Percentiles rank a stretch among this genome's conserved stretches.
These are phyloP conservation scores for Gloeophyllum trabeum DNA, from an alignment of 768 basidiomycete genomes.

Conservation along the genomic window DNA sequence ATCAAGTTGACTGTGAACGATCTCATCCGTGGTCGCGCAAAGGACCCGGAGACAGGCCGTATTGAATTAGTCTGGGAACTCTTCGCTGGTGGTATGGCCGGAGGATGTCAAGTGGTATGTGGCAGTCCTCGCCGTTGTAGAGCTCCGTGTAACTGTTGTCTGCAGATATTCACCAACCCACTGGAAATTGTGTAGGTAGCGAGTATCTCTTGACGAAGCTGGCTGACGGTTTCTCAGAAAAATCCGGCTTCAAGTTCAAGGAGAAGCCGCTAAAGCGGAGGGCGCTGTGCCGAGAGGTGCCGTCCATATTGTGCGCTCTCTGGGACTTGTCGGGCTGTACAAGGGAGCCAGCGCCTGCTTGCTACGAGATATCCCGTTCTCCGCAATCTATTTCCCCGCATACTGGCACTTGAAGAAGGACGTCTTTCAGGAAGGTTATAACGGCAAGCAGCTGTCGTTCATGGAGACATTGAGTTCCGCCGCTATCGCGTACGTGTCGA, in stretches of 20 bases:
- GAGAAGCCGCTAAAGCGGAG: constrained; percentile 83
- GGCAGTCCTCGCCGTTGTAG: constrained; percentile 1
- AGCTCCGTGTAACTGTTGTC: constrained; percentile 5
- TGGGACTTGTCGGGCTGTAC: constrained; percentile 90
- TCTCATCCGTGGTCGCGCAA: constrained; percentile 69
- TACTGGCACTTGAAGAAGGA: constrained; percentile 90
- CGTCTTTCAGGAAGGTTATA: constrained; percentile 90
- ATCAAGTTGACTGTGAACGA: constrained; percentile 98
- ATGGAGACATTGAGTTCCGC: constrained; percentile 80
- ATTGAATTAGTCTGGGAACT: constrained; percentile 91
- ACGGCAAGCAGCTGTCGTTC: constrained; percentile 88
- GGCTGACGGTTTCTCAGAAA: constrained; percentile 35
- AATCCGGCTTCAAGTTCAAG: constrained; percentile 92
- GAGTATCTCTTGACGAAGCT: not conserved
- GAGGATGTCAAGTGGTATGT: constrained; percentile 96
- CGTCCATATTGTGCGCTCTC: constrained; percentile 82
- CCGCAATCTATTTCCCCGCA: constrained; percentile 83
- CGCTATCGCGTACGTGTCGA: constrained; percentile 58
- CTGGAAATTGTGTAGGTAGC: constrained; percentile 80
- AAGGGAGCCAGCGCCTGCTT: constrained; percentile 89
- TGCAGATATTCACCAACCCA: constrained; percentile 92
- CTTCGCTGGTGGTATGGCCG: constrained; percentile 84
- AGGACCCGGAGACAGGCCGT: constrained; percentile 92
- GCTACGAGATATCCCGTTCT: constrained; percentile 94
- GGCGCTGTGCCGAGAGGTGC: constrained; percentile 79